Evolutionary conservation across 2,329 filamentous ascomycete genomes (phyloP).

Genomic region (Fusarium verticillioides): DNA sequence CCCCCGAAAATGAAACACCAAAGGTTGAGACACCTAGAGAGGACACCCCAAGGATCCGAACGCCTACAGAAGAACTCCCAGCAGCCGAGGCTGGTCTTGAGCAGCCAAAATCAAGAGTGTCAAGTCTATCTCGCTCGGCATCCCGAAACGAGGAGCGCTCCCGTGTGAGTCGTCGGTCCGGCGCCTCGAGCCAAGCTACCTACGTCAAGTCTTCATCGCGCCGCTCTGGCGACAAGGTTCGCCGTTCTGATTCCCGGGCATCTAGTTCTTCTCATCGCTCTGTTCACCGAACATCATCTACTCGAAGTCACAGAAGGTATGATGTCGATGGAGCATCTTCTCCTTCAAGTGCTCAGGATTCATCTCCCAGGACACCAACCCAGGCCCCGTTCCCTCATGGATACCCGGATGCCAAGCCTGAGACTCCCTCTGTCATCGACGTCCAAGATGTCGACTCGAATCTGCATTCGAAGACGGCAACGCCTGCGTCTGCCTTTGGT

Average conservation of each 20-base stretch:
- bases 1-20: slow-evolving; percentile 45
- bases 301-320: slow-evolving; percentile 50
- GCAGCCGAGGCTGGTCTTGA: slow-evolving; percentile 45
- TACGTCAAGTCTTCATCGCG: slow-evolving; percentile 55
- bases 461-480: slow-evolving; percentile 53
- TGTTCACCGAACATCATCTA: slow-evolving; percentile 53
- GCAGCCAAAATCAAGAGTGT: slow-evolving; percentile 58
- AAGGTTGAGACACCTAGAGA: slow-evolving; percentile 17
- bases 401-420: slow-evolving; percentile 55
- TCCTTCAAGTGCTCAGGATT: slow-evolving; percentile 61
- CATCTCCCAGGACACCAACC: slow-evolving; percentile 71
- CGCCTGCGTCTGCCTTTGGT: slow-evolving; percentile 49
- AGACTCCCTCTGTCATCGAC: slow-evolving; percentile 50
- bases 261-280: slow-evolving; percentile 51
- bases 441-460: slow-evolving; percentile 50
- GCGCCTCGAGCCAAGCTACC: slow-evolving; percentile 68
- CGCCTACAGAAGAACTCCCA: slow-evolving; percentile 30
- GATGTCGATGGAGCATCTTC: slow-evolving; percentile 56
- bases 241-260: slow-evolving; percentile 48
- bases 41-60: slow-evolving; percentile 21
- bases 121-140: slow-evolving; percentile 55
- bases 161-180: slow-evolving; percentile 65
- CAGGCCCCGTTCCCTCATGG: slow-evolving; percentile 62
- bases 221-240: slow-evolving; percentile 51
- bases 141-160: slow-evolving; percentile 63